Evolutionary conservation across 371 early-diverging fungal genomes (phyloP), one percentile per base, ranked within the genome.

Genomic region (Smittium mucronatum): DNA sequence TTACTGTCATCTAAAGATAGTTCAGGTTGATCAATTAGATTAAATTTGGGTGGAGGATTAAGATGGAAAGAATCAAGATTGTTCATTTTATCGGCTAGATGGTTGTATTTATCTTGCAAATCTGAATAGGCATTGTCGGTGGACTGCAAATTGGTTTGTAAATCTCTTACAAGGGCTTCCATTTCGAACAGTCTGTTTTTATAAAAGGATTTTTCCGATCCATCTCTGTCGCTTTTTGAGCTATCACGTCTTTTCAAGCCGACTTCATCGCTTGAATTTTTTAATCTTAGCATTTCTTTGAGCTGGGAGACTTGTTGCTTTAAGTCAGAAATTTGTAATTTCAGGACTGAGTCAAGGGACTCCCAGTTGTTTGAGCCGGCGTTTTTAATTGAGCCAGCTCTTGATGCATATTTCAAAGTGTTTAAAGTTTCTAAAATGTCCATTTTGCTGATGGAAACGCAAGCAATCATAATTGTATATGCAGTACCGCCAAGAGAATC

Each of bases 401-500:
- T 82, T 69, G 84, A 85, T 0, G 94, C 95, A 77, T 93, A 94
- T 75, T 89, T 89, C 58, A 96, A 84, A 0, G 95, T 96, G 74
- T 93, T 92, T 70, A 86, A 80, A 8, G 92, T 89, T 74, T 93
- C 95, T 33, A 88, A 86, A 63, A 84, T 81, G 71, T 90, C 85
- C 57, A 75, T 71, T 61, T 80, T 76, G 5, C 82, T 80, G 8
- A 89, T 88, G 34, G 85, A 87, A 68, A 94, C 86, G 70, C 88
- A 91, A 16, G 89, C 91, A 59, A 93, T 88, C 86, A 94, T 91
- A 69, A 93, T 84, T 16, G 89, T 87, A 71, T 86, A 85, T 33
- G 85, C 99, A 64, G 93, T 95, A 1, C 97, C 99, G 65, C 95
- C 96, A 32, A 99, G 81, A 30, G 94, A 94, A 75, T 95, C 94